These are phyloP conservation scores for Xylariaceae sp. DNA, from an alignment of 2,329 filamentous ascomycete genomes.

Conservation along the genomic window DNA sequence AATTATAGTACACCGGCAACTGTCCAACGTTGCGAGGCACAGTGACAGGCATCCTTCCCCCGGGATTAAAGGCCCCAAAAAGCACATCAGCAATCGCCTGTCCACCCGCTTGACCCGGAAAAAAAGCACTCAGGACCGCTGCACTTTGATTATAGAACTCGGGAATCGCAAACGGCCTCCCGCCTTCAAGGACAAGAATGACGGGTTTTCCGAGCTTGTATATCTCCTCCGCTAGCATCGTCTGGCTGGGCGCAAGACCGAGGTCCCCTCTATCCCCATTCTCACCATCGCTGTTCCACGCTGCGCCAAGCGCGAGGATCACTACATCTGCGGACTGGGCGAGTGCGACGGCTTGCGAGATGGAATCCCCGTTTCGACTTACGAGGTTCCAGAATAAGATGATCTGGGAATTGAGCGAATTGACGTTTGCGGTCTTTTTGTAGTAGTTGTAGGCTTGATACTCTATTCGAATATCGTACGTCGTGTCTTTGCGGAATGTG, in stretches of 20 bases:
- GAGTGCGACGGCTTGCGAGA: constrained; percentile 34
- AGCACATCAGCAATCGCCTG: constrained; percentile 36
- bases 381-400: constrained; percentile 46
- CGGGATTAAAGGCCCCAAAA: constrained; percentile 33
- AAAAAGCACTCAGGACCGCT: constrained; percentile 39
- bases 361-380: constrained; percentile 30
- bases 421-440: constrained; percentile 38
- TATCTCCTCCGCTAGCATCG: constrained; percentile 35
- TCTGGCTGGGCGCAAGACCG: constrained; percentile 37
- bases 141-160: constrained; percentile 36
- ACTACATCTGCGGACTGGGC: constrained; percentile 38
- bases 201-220: constrained; percentile 40
- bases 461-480: constrained; percentile 39
- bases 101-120: constrained; percentile 34
- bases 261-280: constrained; percentile 40
- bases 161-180: constrained; percentile 40
- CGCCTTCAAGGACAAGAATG: constrained; percentile 41
- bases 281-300: constrained; percentile 46
- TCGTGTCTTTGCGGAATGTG: constrained; percentile 34
- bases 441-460: constrained; percentile 42
- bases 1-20: constrained; percentile 36
- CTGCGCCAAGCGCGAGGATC: constrained; percentile 39
- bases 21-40: constrained; percentile 36
- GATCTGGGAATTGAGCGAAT: constrained; percentile 41
- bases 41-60: constrained; percentile 34